Evolutionary conservation across 805 yeast genomes (phyloP).

Genomic region (Saccharomycopsis fibuligera): DNA sequence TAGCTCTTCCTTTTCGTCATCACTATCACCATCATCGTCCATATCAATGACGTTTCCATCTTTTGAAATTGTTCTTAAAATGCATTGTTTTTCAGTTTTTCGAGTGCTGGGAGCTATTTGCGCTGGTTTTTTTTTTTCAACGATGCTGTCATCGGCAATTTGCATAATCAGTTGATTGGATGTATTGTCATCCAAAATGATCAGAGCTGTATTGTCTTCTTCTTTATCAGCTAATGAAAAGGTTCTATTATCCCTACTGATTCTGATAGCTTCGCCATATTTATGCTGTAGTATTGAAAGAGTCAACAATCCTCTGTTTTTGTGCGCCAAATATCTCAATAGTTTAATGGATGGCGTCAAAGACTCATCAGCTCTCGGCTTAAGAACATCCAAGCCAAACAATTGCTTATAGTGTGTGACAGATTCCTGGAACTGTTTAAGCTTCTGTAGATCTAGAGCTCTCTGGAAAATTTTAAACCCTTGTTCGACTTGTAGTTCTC

Average conservation of each 20-base stretch:
- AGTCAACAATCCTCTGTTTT: conserved; percentile 76
- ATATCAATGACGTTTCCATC: conserved; percentile 1
- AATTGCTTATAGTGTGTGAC: conserved; percentile 50
- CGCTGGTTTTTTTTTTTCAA: background rate
- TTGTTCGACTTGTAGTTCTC: conserved; percentile 85
- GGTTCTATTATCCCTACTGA: background rate
- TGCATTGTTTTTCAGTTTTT: too few species aligned
- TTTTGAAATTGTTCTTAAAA: too few species aligned
- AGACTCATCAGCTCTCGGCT: conserved; percentile 31
- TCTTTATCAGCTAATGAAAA: background rate
- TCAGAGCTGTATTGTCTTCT: too few species aligned
- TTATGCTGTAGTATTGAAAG: conserved; percentile 34
- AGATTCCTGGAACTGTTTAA: conserved; percentile 42
- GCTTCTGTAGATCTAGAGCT: conserved; percentile 61
- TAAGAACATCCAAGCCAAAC: conserved; percentile 63
- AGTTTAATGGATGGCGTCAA: conserved; percentile 64
- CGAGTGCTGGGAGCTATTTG: too few species aligned
- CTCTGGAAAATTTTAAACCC: conserved; percentile 69
- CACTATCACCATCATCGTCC: conserved; percentile 18
- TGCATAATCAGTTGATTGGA: too few species aligned
- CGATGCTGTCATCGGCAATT: background rate
- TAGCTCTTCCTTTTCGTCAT: conserved; percentile 27
- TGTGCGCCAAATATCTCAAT: conserved; percentile 66
- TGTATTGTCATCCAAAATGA: too few species aligned
- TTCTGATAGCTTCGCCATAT: background rate